Evolutionary conservation across 2,329 filamentous ascomycete species (phyloP), one percentile per base, ranked within the genome.

Genomic region (Penicillium glabrum): DNA sequence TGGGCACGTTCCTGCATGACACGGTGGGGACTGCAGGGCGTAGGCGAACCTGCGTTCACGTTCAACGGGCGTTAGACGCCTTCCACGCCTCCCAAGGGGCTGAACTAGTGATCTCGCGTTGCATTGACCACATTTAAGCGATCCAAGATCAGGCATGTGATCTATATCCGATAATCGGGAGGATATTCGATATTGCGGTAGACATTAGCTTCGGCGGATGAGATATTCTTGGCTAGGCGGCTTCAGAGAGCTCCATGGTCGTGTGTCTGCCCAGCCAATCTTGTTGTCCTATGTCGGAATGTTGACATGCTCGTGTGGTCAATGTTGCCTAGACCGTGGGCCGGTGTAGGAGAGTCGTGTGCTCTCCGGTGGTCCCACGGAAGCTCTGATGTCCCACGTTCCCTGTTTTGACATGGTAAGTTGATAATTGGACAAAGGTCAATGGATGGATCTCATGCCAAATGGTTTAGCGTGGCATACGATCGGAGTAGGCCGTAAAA

Each of bases 1-100:
- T 26, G 43, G 37, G 50, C 50, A 53, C 50, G 50, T 53, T 53
- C 43, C 41, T 45, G 37, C 49, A 44, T 53, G 50, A 44, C 31
- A 45, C 39, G 39, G 29, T 46, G 50, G 39, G 43, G 29, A 43
- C 31, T 23, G 19, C 19, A 41, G 11, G 39, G 39, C 39, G 46
- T 35, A 31, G n/a, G n/a, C 23, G 44, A n/a, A 29, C 44, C 24
- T 19, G 14, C 13, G 23, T 46, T 46, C 44, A 19, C 19, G 44
- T 27, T 46, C 14, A 41, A 41, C 39, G 39, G 31, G 39, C 39
- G 39, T 41, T n/a, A 23, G n/a, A 41, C 39, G 39, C 39, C 39
- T 41, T 5, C 19, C 27, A 29, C 27, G 27, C 27, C 19, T 41
- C 35, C 16, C 7, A 37, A 19, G 19, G 37, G 37, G 10, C 19